Evolutionary conservation across 2,329 filamentous ascomycete species (phyloP).

Genomic region (Claviceps africana): DNA sequence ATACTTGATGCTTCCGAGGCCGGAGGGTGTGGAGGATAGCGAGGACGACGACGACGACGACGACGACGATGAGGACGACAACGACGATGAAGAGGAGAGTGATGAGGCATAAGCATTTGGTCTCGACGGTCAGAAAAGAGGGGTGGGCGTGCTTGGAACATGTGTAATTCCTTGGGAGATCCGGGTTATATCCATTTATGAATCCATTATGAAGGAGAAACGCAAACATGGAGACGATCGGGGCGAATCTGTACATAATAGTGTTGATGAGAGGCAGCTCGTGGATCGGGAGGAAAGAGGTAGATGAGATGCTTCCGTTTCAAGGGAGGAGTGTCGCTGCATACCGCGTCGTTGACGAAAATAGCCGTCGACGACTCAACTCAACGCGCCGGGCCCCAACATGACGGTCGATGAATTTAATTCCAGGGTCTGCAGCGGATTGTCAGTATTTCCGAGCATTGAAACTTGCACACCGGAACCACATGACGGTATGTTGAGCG

Average conservation of each 20-base stretch:
- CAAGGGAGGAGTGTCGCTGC: too few species aligned
- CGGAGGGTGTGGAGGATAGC: conserved; percentile 46
- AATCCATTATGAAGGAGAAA: not conserved
- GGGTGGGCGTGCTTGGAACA: not conserved
- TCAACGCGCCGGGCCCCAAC: too few species aligned
- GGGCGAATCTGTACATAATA: not conserved
- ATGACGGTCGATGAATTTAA: too few species aligned
- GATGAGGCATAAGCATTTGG: not conserved
- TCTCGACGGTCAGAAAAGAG: not conserved
- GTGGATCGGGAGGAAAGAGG: too few species aligned
- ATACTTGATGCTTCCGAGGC: conserved; percentile 67
- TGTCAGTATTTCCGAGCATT: too few species aligned
- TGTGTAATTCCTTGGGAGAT: not conserved
- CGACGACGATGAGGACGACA: conserved; percentile 23
- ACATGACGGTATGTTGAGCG: too few species aligned
- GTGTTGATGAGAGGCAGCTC: too few species aligned
- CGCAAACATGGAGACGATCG: not conserved
- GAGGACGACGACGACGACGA: conserved; percentile 36
- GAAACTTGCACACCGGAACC: too few species aligned
- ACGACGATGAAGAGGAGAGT: conserved; percentile 14
- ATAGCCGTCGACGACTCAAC: not conserved
- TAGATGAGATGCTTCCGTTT: too few species aligned
- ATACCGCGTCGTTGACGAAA: not conserved
- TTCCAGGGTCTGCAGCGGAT: too few species aligned
- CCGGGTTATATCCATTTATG: not conserved